Evolutionary conservation across 805 yeast species (phyloP).

Genomic region (Geotrichum ghanense): DNA sequence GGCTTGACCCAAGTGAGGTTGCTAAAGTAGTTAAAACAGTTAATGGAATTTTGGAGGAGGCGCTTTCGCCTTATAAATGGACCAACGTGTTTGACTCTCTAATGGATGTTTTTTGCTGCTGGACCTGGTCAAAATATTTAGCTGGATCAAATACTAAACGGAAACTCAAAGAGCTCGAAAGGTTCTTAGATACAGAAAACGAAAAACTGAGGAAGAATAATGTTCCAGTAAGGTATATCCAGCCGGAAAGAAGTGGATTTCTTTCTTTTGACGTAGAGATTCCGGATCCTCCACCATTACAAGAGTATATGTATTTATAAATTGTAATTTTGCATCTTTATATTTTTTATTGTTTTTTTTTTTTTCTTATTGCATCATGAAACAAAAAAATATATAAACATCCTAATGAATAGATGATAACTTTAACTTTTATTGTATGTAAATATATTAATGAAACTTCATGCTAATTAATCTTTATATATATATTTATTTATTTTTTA

Average conservation of each 20-base stretch:
- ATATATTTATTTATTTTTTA: no score
- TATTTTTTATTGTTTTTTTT: no score
- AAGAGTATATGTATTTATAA: slow-evolving; percentile 1
- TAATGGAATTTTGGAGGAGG: slow-evolving; percentile 32
- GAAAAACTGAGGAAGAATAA: slow-evolving; percentile 1
- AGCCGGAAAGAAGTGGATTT: slow-evolving; percentile 11
- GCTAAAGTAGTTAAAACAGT: slow-evolving; percentile 31
- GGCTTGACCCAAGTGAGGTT: slow-evolving; percentile 31
- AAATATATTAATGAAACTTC: no score
- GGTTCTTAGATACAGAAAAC: slow-evolving; percentile 23
- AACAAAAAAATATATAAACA: no score
- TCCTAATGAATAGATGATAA: no score
- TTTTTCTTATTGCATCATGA: no score
- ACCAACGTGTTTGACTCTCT: slow-evolving; percentile 31
- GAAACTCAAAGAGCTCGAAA: slow-evolving; percentile 32
- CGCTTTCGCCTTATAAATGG: slow-evolving; percentile 30
- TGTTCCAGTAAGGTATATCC: slow-evolving; percentile 5
- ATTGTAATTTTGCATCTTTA: background rate
- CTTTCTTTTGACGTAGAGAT: background rate
- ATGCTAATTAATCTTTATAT: no score
- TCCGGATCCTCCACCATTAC: background rate
- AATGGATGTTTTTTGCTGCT: slow-evolving; percentile 23
- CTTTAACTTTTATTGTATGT: no score
- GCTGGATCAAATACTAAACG: slow-evolving; percentile 25
- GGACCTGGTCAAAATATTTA: slow-evolving; percentile 28